Conservation (phyloP, 2,329 filamentous ascomycete species). For the Hypoxylon sp. region DNA sequence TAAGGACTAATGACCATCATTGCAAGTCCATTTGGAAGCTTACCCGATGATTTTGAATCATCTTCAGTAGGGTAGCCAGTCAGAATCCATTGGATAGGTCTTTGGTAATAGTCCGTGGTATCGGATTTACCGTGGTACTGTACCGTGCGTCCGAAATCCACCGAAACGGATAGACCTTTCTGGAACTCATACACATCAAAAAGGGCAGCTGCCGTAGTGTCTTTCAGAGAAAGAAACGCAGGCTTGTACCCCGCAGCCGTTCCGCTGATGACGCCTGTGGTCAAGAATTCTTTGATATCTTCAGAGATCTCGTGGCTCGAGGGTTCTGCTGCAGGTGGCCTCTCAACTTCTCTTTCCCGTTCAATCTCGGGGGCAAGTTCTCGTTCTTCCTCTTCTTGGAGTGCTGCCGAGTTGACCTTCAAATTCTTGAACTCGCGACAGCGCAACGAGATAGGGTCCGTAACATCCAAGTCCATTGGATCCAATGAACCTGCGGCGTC, state of each 20-base stretch:
- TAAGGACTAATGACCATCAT: constrained; percentile 42
- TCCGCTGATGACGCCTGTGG: constrained; percentile 45
- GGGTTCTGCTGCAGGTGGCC: constrained; percentile 53
- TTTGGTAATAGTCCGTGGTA: constrained; percentile 29
- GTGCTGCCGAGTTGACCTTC: constrained; percentile 45
- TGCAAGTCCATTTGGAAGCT: neutral
- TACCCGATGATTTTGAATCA: neutral
- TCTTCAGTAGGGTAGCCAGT: constrained; percentile 3
- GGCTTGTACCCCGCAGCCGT: constrained; percentile 49
- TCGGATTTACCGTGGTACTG: neutral
- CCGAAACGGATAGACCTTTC: constrained; percentile 26
- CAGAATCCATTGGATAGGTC: constrained; percentile 37
- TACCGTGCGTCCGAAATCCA: constrained; percentile 31
- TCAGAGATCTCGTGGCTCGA: constrained; percentile 53
- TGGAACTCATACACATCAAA: constrained; percentile 52
- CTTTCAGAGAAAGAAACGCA: constrained; percentile 55
- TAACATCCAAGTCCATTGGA: neutral
- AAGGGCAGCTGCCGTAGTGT: constrained; percentile 51
- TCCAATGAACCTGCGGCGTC: constrained; percentile 6
- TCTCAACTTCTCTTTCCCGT: constrained; percentile 59
- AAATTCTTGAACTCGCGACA: constrained; percentile 50
- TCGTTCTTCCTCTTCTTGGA: constrained; percentile 74
- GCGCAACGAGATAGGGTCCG: constrained; percentile 40
- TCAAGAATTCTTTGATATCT: constrained; percentile 53
- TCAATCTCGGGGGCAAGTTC: constrained; percentile 73